Conservation (phyloP, 2,329 filamentous ascomycete species). For the Pezicula carpinea region DNA sequence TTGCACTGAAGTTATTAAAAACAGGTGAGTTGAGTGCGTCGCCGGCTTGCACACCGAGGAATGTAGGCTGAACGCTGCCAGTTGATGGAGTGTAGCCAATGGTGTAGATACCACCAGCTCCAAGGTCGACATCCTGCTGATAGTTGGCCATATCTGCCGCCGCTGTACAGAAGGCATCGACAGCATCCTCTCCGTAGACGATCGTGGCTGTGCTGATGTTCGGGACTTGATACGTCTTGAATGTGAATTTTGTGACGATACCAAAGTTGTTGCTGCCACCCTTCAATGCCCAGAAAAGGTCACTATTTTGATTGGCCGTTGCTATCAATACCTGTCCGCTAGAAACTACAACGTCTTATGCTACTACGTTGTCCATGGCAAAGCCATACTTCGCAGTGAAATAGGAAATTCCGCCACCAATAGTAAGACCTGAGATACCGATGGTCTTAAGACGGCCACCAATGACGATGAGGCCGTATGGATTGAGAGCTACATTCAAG, state of each 20-base stretch:
- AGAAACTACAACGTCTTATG: slow-evolving; percentile 5
- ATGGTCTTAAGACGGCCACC: slow-evolving; percentile 42
- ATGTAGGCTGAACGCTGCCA: background rate
- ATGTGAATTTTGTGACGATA: slow-evolving; percentile 27
- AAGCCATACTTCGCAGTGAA: slow-evolving; percentile 27
- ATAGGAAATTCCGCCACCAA: slow-evolving; percentile 21
- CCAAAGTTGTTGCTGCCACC: slow-evolving; percentile 29
- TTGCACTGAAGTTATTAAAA: slow-evolving; percentile 13
- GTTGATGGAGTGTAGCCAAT: slow-evolving; percentile 11
- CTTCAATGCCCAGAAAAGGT: slow-evolving; percentile 28
- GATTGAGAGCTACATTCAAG: background rate
- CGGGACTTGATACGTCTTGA: slow-evolving; percentile 23
- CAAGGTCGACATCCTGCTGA: slow-evolving; percentile 5
- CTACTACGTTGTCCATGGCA: slow-evolving; percentile 4
- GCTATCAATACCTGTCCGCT: slow-evolving; percentile 3
- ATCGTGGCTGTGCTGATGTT: slow-evolving; percentile 10
- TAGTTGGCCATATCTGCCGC: slow-evolving; percentile 6
- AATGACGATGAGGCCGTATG: slow-evolving; percentile 21
- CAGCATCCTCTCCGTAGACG: slow-evolving; percentile 3
- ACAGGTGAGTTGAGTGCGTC: slow-evolving; percentile 4
- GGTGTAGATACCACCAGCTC: slow-evolving; percentile 8
- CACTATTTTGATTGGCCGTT: slow-evolving; percentile 5
- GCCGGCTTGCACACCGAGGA: slow-evolving; percentile 14
- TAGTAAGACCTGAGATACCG: slow-evolving; percentile 40
- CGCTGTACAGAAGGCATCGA: slow-evolving; percentile 8